phyloP scores from a whole-genome alignment of 768 basidiomycete genomes.

The Suillus subaureus region DNA sequence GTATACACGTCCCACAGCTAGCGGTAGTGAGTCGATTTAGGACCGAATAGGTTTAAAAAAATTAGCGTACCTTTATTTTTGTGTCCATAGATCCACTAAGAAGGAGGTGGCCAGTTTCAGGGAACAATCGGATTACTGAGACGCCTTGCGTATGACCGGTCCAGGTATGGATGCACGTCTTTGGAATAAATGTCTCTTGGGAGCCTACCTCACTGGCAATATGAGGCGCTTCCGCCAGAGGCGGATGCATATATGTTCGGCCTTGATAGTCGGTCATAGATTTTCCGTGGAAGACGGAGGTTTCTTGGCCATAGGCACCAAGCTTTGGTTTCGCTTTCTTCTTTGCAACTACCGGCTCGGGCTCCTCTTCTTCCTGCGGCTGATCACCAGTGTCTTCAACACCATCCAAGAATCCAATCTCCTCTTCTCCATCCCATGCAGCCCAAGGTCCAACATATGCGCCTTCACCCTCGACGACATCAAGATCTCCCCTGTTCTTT shows the following conservation, averaged over 20 bases:
- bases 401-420: conserved; percentile 50
- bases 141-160: conserved; percentile 97
- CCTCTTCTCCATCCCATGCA: conserved; percentile 80
- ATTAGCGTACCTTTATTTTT: conserved; percentile 81
- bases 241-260: conserved; percentile 96
- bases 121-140: conserved; percentile 91
- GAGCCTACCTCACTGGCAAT: conserved; percentile 78
- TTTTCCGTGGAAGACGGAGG: conserved; percentile 96
- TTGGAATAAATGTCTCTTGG: conserved; percentile 93
- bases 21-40: conserved; percentile 13
- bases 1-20: conserved; percentile 99
- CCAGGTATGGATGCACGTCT: conserved; percentile 96
- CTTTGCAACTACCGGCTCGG: conserved; percentile 56
- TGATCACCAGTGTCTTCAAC: conserved; percentile 44
- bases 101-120: conserved; percentile 88
- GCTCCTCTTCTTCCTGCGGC: conserved; percentile 59
- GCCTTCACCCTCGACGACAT: conserved; percentile 86
- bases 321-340: conserved; percentile 82
- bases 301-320: conserved; percentile 83
- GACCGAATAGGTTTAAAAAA: neutral
- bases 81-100: conserved; percentile 98
- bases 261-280: conserved; percentile 97
- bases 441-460: conserved; percentile 97
- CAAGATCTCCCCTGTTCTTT: conserved; percentile 75
- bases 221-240: conserved; percentile 84